Percentiles rank a stretch among this genome's conserved stretches.
Evolutionary conservation across 2,329 filamentous ascomycete species (phyloP).

Genomic region (Microdochium bolleyi): DNA sequence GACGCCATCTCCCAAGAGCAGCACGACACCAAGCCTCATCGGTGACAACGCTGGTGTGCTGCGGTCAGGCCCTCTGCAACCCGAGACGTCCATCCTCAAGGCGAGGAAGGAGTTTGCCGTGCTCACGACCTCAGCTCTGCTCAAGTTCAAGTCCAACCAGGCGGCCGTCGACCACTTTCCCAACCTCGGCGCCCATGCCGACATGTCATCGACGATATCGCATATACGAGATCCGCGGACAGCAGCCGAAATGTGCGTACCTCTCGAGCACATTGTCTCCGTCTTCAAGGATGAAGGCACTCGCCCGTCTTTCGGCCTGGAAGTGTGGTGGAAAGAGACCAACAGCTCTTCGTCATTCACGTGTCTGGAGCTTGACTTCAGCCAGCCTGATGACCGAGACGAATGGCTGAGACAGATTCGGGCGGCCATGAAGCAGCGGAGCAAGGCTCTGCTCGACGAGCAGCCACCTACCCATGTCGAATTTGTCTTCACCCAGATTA

Average conservation of each 20-base stretch:
- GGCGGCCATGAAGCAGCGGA: conserved; percentile 23
- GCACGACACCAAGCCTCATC: conserved; percentile 17
- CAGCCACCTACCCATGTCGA: conserved; percentile 38
- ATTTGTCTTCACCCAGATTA: conserved; percentile 34
- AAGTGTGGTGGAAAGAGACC: conserved; percentile 47
- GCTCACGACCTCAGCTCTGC: conserved; percentile 38
- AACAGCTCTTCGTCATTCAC: conserved; percentile 35
- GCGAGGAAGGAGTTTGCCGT: conserved; percentile 42
- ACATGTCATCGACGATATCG: conserved; percentile 14
- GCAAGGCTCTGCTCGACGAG: conserved; percentile 20
- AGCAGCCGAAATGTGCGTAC: conserved; percentile 30
- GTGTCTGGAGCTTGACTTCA: conserved; percentile 41
- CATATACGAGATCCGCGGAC: conserved; percentile 8
- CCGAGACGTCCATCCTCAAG: conserved; percentile 40
- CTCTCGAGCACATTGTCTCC: conserved; percentile 41
- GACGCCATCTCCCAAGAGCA: conserved; percentile 17
- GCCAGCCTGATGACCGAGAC: conserved; percentile 37
- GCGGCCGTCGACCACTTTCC: conserved; percentile 40
- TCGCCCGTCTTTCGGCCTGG: conserved; percentile 40
- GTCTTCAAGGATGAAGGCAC: conserved; percentile 43
- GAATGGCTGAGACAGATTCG: conserved; percentile 40
- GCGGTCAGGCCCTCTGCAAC: conserved; percentile 38
- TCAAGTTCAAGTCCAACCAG: conserved; percentile 40
- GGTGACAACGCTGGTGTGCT: conserved; percentile 21
- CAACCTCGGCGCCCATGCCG: conserved; percentile 20